phyloP scores from a whole-genome alignment of 352 stramenopile genomes.

The Phytopythium mirpurense region DNA sequence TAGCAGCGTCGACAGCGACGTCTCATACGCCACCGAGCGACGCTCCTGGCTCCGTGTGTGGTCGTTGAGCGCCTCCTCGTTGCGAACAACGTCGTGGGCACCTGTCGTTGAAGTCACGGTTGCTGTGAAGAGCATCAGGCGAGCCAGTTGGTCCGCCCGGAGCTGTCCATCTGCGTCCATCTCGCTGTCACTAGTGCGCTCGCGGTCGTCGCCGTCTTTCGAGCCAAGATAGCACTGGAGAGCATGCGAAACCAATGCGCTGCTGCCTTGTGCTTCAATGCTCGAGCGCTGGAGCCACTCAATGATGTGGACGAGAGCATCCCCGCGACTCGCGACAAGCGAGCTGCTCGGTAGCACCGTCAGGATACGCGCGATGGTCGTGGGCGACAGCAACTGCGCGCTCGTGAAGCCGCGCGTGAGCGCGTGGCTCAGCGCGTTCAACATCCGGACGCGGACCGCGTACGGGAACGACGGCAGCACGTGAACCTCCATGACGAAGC shows the following conservation, averaged over 20 bases:
- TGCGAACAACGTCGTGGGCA: background rate
- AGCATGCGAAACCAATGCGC: background rate
- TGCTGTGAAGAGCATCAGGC: slow-evolving; percentile 39
- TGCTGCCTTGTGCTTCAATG: background rate
- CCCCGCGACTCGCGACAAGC: slow-evolving; percentile 22
- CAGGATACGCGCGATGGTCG: slow-evolving; percentile 38
- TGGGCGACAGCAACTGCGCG: slow-evolving; percentile 24
- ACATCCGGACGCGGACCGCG: slow-evolving; percentile 46
- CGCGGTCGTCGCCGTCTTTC: slow-evolving; percentile 7
- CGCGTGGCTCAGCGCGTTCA: slow-evolving; percentile 36
- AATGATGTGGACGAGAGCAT: slow-evolving; percentile 21
- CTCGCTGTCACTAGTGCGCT: slow-evolving; percentile 5
- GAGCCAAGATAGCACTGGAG: background rate
- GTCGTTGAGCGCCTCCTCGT: background rate
- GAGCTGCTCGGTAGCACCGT: slow-evolving; percentile 41
- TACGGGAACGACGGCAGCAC: slow-evolving; percentile 74
- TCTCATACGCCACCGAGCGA: background rate
- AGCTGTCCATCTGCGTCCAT: slow-evolving; percentile 8
- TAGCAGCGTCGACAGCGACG: background rate
- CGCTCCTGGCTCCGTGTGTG: background rate
- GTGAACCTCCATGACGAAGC: slow-evolving; percentile 70
- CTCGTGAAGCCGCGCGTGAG: slow-evolving; percentile 56
- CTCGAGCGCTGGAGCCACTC: slow-evolving; percentile 21
- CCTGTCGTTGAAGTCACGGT: background rate
- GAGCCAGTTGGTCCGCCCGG: slow-evolving; percentile 28